Base-by-base conservation (phyloP, 1,139 yeast genomes). In the Ogataea hybrid region DNA sequence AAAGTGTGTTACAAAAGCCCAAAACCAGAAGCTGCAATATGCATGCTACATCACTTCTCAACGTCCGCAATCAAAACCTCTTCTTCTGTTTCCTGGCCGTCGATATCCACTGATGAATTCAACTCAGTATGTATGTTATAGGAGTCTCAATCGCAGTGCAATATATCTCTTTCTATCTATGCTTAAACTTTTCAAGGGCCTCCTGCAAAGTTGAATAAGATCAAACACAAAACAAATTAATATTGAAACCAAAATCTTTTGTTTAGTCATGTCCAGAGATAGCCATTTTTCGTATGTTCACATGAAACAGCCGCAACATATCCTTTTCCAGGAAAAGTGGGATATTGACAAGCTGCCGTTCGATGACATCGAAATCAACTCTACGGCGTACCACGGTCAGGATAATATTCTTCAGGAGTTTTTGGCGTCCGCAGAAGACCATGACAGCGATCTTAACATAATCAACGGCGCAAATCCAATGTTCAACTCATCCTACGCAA, bases 261-360 rank as follows among this genome's bases (percentile, higher is more conserved):
- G 12, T 41, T 37, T 10, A 18, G 11, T 15, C 9, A 61, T 60
- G 63, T 42, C 57, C 3, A 45, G 57, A 25, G 68, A 64, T 30
- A 61, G 67, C 2, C 58, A 54, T 14, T 49, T 47, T 6, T 54
- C 57, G 8, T 62, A 61, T 42, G 42, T 64, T 0, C 71, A 69
- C 41, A 56, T 67, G 58, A 44, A 47, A 7, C 51, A 59, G 21
- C 64, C 69, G 0, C 62, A 59, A 25, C 62, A 66, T 35, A 64
- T 63, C 1, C 51, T 64, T 3, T 65, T 65, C 42, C 53, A 59
- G 20, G 65, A 67, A 32, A 57, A 57, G 29, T 69, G 73, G 74
- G 60, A 60, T 4, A 50, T 52, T 9, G 71, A 67, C 35, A 57
- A 50, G 23, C 51, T 68, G 6, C 67, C 67, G 1, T 63, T 54